Base-by-base conservation (phyloP, 208 protist species). In the Wallacemonas rigidus region DNA sequence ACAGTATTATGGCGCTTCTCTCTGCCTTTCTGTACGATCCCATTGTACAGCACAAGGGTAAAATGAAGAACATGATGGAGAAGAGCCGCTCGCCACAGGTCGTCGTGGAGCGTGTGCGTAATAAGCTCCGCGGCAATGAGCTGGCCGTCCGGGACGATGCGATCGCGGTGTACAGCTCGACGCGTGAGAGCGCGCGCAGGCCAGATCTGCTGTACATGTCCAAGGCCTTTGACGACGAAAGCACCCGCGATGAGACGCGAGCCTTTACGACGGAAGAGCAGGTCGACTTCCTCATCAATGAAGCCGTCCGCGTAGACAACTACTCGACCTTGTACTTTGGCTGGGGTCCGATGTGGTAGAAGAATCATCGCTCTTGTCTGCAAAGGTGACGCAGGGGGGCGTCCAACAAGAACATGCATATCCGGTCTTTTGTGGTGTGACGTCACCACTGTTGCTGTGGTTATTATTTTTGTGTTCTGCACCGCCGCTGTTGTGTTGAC, bases 21-120 rank as follows among this genome's bases (percentile, higher is more conserved):
- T 99, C 99, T 69, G 99, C 99, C 26, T 99, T 99, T 79, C 97
- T 99, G 41, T 96, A 99, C 88, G 99, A 99, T 87, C 99, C 99
- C 14, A 95, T 99, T 26, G 99, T 99, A 74, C 90, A 94, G 81
- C 90, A 94, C 79, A 95, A 95, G 69, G 90, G 90, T n/a, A 95
- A 99, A 97, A 98, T 91, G 99, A 99, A 99, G 83, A 99, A 81
- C 84, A 99, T 81, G 78, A 97, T 91, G 86, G 85, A 94, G 82
- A 92, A 90, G 86, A 87, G 87, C 56, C 89, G 90, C 57, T 90
- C 82, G 1, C 90, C 90, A 64, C 92, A 95, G 76, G 86, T 94
- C 65, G 94, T 99, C 39, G 98, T 98, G 15, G 89, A 98, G 60
- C 94, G 99, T 56, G 98, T 99, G 55, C 86, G 95, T 56, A 92